phyloP scores from a whole-genome alignment of 1,284 basidiomycete genomes.

The Hymenochaete sp. region DNA sequence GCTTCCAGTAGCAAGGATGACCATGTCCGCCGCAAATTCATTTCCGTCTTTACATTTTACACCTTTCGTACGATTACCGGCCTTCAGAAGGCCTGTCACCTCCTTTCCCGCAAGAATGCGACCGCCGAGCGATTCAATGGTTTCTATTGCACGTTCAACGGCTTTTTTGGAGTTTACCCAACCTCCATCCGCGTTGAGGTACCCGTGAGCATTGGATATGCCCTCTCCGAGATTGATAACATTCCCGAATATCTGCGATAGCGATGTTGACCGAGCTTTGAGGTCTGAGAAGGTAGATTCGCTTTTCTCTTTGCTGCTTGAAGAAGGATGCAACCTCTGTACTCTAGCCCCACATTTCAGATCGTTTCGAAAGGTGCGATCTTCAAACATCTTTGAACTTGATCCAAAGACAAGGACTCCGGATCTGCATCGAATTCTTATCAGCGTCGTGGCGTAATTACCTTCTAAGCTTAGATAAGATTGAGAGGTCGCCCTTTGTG shows the following conservation, averaged over 20 bases:
- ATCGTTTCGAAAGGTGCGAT: constrained; percentile 52
- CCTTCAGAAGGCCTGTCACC: constrained; percentile 41
- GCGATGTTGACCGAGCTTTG: constrained; percentile 3
- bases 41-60: constrained; percentile 59
- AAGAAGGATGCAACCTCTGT: constrained; percentile 35
- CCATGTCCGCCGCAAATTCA: constrained; percentile 41
- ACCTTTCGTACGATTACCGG: constrained; percentile 39
- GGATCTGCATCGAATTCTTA: constrained; percentile 34
- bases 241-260: constrained; percentile 33
- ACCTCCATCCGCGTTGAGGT: constrained; percentile 71
- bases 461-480: background rate
- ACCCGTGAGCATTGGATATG: constrained; percentile 33
- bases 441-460: background rate
- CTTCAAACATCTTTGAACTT: constrained; percentile 33
- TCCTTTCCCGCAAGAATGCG: constrained; percentile 49
- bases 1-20: constrained; percentile 67
- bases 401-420: constrained; percentile 51
- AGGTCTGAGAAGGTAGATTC: background rate
- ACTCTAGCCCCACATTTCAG: constrained; percentile 42
- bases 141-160: constrained; percentile 46
- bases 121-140: constrained; percentile 54
- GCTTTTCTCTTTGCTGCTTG: constrained; percentile 3
- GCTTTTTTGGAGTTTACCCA: constrained; percentile 81
- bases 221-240: constrained; percentile 23
- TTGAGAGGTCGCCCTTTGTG: background rate